Base-by-base conservation (phyloP, 2,329 filamentous ascomycete species). In the Chrysosphaeria jannelii region DNA sequence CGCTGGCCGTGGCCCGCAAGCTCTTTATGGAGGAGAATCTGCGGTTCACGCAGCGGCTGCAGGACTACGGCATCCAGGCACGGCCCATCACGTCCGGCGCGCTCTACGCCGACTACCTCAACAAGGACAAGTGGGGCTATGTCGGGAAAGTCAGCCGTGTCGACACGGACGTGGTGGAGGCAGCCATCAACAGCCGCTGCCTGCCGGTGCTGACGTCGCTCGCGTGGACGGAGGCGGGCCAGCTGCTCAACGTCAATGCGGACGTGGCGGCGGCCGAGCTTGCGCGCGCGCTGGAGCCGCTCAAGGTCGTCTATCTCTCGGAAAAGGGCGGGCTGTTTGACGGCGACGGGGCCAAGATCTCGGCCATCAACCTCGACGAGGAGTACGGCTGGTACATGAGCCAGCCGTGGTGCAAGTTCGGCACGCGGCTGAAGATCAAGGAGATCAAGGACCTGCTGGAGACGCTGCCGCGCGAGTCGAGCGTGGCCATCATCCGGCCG, bases 291-390 rank as follows among this genome's bases (percentile, higher is more conserved):
- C 53, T 97, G 25, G 68, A 93, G 46, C 85, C 85, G 13, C 51
- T 93, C 37, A 97, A 97, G 62, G 81, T 93, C 30, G 79, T 97
- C 29, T 97, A 91, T 43, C 57, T 93, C n/a, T 88, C 78, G 5
- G 85, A 97, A 50, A 93, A 93, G 57, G 85, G 85, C 23, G 85
- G 81, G 6, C 50, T 97, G 16, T 89, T 90, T 47, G 76, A 93
- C 40, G 79, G 78, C 28, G 74, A 89, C 31, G 71, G 70, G 28
- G 69, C 81, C 51, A 89, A 90, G 51, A 93, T 93, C 39, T 90
- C 81, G 5, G 74, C 71, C 28, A 93, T 93, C 48, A 93, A 93
- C 48, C 55, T 97, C 27, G 85, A 97, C 40, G 79, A 89, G 46
- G 85, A 97, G 48, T 93, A 74, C 38, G 76, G 89, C 28, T 58